Base-by-base conservation (phyloP, 2,329 filamentous ascomycete genomes). In the Penicillium verrucosum region DNA sequence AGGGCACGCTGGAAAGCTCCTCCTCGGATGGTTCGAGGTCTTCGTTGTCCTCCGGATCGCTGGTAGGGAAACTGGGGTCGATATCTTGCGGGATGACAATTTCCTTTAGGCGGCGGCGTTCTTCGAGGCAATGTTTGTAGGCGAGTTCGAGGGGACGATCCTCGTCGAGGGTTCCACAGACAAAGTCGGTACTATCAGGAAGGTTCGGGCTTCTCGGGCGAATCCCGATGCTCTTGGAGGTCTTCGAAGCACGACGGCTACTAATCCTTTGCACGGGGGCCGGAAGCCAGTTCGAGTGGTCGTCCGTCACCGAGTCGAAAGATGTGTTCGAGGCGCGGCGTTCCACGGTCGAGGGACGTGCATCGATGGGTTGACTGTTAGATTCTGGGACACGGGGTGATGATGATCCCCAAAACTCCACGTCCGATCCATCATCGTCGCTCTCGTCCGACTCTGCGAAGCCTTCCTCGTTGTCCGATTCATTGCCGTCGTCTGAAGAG, bases 121-220 rank as follows among this genome's bases (percentile, higher is more conserved):
- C 87, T 68, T 92, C 89, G 56, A 95, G 82, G 66, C 89, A 91
- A 2, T 90, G 89, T 54, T 96, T 83, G 73, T 97, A 99, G 0
- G 91, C 93, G 64, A 92, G 91, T 72, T 99, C 94, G n/a, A 97
- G 77, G 3, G 92, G 91, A 43, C 91, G 87, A 69, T 99, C 94
- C 74, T 99, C 94, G 64, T 99, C 94, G 21, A 99, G 81, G 1
- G 94, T 99, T 57, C 94, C 94, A 69, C 94, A 97, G n/a, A 99
- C 94, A 64, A 99, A 99, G 73, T 99, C 94, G 14, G 94, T 97
- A 75, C 92, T 97, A 73, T 99, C 94, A 1, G 94, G 94, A 11
- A 99, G 81, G 70, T 96, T 91, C 2, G 90, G 90, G 1, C 89
- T 89, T 25, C 82, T 82, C 38, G 85, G 82, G 23, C 87, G 87